Conservation (phyloP, 2,329 filamentous ascomycete species). For the Knoxdaviesia capensis region DNA sequence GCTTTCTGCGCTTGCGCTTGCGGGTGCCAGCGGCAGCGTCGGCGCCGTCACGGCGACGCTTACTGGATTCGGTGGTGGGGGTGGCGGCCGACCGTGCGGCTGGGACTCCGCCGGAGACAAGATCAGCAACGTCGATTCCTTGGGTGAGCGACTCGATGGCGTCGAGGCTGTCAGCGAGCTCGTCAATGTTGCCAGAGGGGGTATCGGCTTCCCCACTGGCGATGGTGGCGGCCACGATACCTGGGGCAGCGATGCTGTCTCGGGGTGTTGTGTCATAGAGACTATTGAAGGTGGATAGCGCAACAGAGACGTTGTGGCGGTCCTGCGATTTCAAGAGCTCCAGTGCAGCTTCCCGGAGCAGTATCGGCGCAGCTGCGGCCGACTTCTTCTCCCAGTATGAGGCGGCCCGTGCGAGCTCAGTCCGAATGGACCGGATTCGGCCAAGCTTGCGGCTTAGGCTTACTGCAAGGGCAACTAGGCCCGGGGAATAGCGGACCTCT, state of each 20-base stretch:
- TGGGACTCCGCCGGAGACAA: constrained; percentile 46
- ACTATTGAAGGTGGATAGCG: constrained; percentile 59
- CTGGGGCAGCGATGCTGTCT: constrained; percentile 55
- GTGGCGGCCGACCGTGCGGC: constrained; percentile 11
- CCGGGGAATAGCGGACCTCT: constrained; percentile 64
- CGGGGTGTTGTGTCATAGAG: constrained; percentile 45
- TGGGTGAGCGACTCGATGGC: constrained; percentile 39
- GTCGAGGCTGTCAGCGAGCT: constrained; percentile 36
- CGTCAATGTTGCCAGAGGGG: constrained; percentile 17
- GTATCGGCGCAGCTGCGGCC: constrained; percentile 26
- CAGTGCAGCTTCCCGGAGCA: constrained; percentile 66
- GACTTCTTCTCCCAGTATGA: constrained; percentile 54
- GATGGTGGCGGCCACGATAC: constrained; percentile 68
- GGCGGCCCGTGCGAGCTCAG: constrained; percentile 60
- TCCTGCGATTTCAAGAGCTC: constrained; percentile 61
- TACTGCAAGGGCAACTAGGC: constrained; percentile 61
- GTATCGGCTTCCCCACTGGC: constrained; percentile 11
- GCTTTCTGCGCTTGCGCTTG: constrained; percentile 37
- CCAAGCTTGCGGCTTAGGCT: constrained; percentile 61
- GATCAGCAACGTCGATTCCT: constrained; percentile 36
- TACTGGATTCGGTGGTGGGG: constrained; percentile 3
- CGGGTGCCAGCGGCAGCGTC: constrained; percentile 18
- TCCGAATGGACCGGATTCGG: constrained; percentile 49
- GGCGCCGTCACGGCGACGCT: too few relatives aligned
- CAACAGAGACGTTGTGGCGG: constrained; percentile 44